phyloP scores from a whole-genome alignment of 805 yeast species.

The Tetrapisispora pingtungensis region DNA sequence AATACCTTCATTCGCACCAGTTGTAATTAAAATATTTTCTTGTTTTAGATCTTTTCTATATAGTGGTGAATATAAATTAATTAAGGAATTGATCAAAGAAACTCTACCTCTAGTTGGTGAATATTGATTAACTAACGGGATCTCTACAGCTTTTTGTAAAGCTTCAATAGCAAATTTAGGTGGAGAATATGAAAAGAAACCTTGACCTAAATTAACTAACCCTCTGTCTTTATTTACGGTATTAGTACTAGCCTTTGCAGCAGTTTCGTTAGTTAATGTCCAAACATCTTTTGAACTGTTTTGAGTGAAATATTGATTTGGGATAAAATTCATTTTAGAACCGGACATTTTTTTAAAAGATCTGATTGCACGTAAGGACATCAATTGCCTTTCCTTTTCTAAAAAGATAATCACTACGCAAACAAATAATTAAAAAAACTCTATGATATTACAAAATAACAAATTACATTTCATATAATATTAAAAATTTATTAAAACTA shows the following conservation, averaged over 20 bases:
- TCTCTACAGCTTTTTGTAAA: conserved; percentile 62
- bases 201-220: conserved; percentile 88
- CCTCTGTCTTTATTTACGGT: conserved; percentile 54
- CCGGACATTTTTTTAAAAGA: conserved; percentile 7
- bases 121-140: conserved; percentile 78
- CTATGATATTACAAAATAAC: too few relatives aligned
- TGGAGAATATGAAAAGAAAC: conserved; percentile 92
- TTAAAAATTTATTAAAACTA: too few relatives aligned
- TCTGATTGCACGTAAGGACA: conserved; percentile 7
- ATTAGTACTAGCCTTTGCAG: conserved; percentile 59
- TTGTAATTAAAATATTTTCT: conserved; percentile 57
- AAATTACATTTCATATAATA: too few relatives aligned
- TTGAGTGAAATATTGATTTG: conserved; percentile 42
- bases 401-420: not conserved
- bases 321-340: conserved; percentile 12
- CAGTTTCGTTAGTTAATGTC: conserved; percentile 92
- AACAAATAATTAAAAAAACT: too few relatives aligned
- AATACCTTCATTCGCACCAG: conserved; percentile 98
- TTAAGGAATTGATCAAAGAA: conserved; percentile 56
- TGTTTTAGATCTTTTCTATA: conserved; percentile 42
- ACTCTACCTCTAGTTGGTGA: conserved; percentile 88
- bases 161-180: conserved; percentile 87
- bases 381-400: conserved; percentile 2
- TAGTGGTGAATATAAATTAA: conserved; percentile 59
- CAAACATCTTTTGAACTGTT: conserved; percentile 82